Evolutionary conservation across 2,329 filamentous ascomycete species (phyloP), one percentile per base, ranked within the genome.

Genomic region (Ceratocystiopsis brevicomis): DNA sequence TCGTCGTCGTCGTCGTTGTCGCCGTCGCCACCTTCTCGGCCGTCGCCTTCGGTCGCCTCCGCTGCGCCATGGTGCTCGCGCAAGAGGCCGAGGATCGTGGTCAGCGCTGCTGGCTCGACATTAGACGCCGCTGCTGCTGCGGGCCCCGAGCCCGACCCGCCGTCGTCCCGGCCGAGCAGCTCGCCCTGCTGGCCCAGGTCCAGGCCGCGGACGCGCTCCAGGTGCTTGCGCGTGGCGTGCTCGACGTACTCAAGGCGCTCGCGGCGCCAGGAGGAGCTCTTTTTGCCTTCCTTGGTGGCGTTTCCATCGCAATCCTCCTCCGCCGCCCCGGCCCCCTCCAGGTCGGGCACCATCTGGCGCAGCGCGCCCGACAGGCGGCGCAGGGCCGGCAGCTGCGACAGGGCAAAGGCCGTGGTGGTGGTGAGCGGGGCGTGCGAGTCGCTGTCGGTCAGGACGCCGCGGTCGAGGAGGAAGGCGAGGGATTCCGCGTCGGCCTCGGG

Each of bases 231-330:
- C 41, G 83, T 82, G 53, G 86, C 78, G 43, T 71, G 71, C 60
- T 95, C 87, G 40, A 96, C 77, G 57, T 96, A 96, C 50, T 81
- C 72, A 45, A 79, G 68, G 47, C 88, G 68, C 57, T 90, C 77
- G 43, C 76, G 71, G 36, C 77, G 70, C 63, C 76, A 82, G 39
- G 69, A 69, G 18, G 35, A 25, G 54, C 15, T 54, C 4, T 6
- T 21, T 6, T 21, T 21, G 37, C 33, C 35, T 12, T 16, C 19
- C 37, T 54, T 48, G 48, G 16, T 38, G 14, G 8, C 32, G 5
- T n/a, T 17, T n/a, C 5, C 38, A 0, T 16, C 34, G 35, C 35
- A 15, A 19, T 18, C 38, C 16, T 33, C 35, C 14, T 12, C 59
- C 54, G 1, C 50, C 48, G 13, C 47, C 45, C 41, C 38, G 33